phyloP scores from a whole-genome alignment of 768 basidiomycete species.

The Leccinum olivaceopallidum region DNA sequence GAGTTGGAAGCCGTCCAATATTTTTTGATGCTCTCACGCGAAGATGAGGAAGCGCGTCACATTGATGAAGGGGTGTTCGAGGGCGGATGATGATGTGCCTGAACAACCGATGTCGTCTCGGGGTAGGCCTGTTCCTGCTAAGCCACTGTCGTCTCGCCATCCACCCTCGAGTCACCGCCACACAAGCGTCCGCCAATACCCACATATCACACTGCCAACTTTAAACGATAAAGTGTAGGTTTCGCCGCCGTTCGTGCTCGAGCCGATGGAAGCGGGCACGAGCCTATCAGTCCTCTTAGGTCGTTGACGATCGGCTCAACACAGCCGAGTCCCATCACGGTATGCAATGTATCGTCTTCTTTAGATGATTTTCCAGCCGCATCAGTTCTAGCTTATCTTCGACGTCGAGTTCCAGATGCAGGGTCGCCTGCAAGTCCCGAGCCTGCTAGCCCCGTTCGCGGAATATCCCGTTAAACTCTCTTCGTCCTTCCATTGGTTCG shows the following conservation, averaged over 20 bases:
- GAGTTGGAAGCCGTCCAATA: conserved; percentile 80
- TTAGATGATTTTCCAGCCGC: conserved; percentile 34
- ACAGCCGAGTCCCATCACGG: not conserved
- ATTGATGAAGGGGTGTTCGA: conserved; percentile 59
- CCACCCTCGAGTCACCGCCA: conserved; percentile 16
- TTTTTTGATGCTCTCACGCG: conserved; percentile 80
- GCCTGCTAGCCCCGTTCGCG: conserved; percentile 30
- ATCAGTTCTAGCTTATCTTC: conserved; percentile 34
- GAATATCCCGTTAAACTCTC: conserved; percentile 37
- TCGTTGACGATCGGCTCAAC: conserved; percentile 8
- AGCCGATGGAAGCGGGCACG: conserved; percentile 57
- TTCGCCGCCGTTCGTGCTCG: conserved; percentile 48
- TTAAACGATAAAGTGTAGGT: conserved; percentile 58
- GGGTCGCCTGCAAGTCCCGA: conserved; percentile 19
- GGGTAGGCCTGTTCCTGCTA: conserved; percentile 8
- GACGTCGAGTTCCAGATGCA: conserved; percentile 20
- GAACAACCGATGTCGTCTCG: conserved; percentile 1
- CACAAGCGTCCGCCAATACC: conserved; percentile 28
- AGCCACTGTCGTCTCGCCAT: conserved; percentile 10
- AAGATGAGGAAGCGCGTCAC: conserved; percentile 49
- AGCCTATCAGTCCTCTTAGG: conserved; percentile 30
- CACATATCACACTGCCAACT: conserved; percentile 25
- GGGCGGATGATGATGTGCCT: conserved; percentile 39
- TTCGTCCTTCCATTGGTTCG: conserved; percentile 12
- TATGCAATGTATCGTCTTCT: conserved; percentile 20